phyloP scores from a whole-genome alignment of 108 stramenopile genomes.

The Phaeodactylum tricornutum region DNA sequence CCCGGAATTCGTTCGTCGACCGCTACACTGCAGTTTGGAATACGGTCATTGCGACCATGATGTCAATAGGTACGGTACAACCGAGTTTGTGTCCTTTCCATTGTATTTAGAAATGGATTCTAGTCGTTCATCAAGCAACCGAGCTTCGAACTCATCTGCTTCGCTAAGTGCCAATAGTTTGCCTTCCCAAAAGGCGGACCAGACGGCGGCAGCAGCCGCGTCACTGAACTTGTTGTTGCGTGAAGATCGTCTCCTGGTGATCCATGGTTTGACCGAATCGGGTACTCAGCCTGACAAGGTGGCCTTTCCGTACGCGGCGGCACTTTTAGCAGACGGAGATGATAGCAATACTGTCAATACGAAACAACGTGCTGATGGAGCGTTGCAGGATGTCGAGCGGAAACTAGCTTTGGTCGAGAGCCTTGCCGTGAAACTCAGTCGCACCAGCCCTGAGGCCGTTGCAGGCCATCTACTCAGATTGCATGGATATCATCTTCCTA shows the following conservation, averaged over 20 bases:
- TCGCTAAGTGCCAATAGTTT: too few species aligned
- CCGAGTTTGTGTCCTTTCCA: too few species aligned
- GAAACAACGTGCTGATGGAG: conserved; percentile 41
- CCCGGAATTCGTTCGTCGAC: too few species aligned
- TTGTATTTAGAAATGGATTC: too few species aligned
- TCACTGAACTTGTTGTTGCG: conserved; percentile 53
- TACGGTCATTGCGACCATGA: too few species aligned
- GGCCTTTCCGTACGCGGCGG: conserved; percentile 59
- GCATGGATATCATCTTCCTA: conserved; percentile 47
- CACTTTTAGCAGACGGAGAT: conserved; percentile 34
- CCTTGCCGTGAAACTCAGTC: conserved; percentile 55
- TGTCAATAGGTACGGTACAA: too few species aligned
- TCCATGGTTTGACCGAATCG: conserved; percentile 35
- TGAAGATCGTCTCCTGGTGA: conserved; percentile 57
- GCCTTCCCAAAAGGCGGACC: too few species aligned
- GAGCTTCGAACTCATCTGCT: too few species aligned
- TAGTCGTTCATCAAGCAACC: too few species aligned
- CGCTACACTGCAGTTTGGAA: too few species aligned
- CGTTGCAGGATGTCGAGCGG: conserved; percentile 72
- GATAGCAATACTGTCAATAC: conserved; percentile 6
- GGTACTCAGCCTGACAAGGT: conserved; percentile 17
- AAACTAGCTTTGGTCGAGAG: conserved; percentile 69
- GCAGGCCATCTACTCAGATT: conserved; percentile 57
- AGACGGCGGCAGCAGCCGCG: conserved; percentile 36
- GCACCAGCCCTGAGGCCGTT: conserved; percentile 67